Base-by-base conservation (phyloP, 805 yeast species). In the Yamadazyma nakazawae region DNA sequence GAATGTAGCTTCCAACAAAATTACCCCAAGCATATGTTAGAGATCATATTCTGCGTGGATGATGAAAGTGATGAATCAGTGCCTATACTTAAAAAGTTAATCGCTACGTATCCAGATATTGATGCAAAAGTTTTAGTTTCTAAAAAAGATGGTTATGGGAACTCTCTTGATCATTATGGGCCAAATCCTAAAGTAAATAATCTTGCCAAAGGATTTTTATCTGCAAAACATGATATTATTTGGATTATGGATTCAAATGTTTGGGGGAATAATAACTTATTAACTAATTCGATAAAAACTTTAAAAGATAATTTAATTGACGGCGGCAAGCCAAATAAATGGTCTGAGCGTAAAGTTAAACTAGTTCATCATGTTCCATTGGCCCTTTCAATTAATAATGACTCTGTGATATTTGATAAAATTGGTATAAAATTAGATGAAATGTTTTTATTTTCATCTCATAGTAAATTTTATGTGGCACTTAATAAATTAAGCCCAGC, bases 181-280 rank as follows among this genome's bases (percentile, higher is more conserved):
- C 94, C 95, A 5, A 89, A 89, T 57, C 97, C 97, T 6, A 89
- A 89, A 64, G 87, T 89, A 46, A 88, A 88, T 64, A 89, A 89
- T 63, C 68, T 89, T 39, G 82, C 89, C n/a, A 86, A 86, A 61
- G 96, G 96, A 5, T 88, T 84, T 58, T 62, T 68, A 34, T 63
- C 63, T 2, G 92, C 96, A 7, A 76, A 79, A 54, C 70, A 79
- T 62, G 96, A 89, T 58, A 76, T 85, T 16, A 54, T 90, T 11
- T 89, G 97, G 96, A 80, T 88, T 13, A 74, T 87, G 68, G 97
- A 89, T 64, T 82, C 91, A 24, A 89, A 89, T 57, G 94, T 87
- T 5, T 85, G 89, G 87, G 85, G 84, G 1, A 66, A 80, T 30
- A 80, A 84, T 0, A 79, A 83, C 19, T 76, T 89, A 1, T 66